These are phyloP conservation scores for Globisporangium heterothallicum DNA, from an alignment of 352 stramenopile species.

Conservation along the genomic window DNA sequence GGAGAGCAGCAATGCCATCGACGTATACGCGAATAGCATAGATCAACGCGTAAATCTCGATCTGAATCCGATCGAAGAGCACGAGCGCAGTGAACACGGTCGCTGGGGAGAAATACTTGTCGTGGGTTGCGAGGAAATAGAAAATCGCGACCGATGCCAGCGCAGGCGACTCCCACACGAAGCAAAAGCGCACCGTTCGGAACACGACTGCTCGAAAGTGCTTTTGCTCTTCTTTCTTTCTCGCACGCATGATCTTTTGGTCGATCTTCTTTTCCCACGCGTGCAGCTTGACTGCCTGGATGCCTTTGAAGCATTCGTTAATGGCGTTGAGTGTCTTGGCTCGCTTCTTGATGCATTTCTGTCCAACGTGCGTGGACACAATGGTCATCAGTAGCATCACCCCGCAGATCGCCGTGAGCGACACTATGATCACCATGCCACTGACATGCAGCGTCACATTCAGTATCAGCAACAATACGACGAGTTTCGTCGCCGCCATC, in stretches of 20 bases:
- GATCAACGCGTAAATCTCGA: conserved; percentile 29
- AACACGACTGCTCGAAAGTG: conserved; percentile 20
- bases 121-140: conserved; percentile 20
- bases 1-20: background rate
- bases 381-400: conserved; percentile 24
- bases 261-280: conserved; percentile 38
- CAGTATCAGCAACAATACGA: conserved; percentile 24
- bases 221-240: conserved; percentile 24
- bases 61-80: conserved; percentile 28
- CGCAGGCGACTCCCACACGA: conserved; percentile 28
- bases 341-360: conserved; percentile 36
- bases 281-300: conserved; percentile 37
- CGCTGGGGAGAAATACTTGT: conserved; percentile 23
- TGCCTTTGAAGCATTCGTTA: conserved; percentile 38
- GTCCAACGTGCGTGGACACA: conserved; percentile 13
- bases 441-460: conserved; percentile 24
- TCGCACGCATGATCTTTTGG: conserved; percentile 28
- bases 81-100: conserved; percentile 32
- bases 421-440: conserved; percentile 17
- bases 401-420: conserved; percentile 20
- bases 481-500: conserved; percentile 25
- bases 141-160: conserved; percentile 33
- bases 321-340: conserved; percentile 28
- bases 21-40: conserved; percentile 22
- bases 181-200: conserved; percentile 28